Evolutionary conservation across 2,329 filamentous ascomycete genomes (phyloP).

Genomic region (Aspergillus piperis): DNA sequence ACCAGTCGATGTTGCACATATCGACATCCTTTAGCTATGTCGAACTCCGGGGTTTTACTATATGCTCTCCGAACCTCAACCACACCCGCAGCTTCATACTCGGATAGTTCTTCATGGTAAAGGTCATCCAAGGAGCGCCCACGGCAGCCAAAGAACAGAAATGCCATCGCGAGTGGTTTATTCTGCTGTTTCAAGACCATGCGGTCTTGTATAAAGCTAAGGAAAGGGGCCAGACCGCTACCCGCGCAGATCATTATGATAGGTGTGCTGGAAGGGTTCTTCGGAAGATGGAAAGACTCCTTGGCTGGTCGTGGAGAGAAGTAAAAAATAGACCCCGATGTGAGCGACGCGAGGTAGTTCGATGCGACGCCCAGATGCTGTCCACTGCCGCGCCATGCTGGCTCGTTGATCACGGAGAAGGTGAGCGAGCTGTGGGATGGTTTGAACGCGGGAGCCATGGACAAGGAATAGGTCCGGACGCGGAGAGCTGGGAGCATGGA

Average conservation of each 20-base stretch:
- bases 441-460: slow-evolving; percentile 67
- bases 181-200: slow-evolving; percentile 33
- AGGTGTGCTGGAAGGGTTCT: slow-evolving; percentile 30
- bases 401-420: slow-evolving; percentile 64
- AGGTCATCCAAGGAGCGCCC: slow-evolving; percentile 51
- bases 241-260: slow-evolving; percentile 44
- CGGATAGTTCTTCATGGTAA: not conserved
- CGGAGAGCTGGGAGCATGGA: slow-evolving; percentile 74
- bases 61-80: slow-evolving; percentile 59
- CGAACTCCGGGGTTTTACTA: slow-evolving; percentile 48
- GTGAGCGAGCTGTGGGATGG: slow-evolving; percentile 63
- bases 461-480: slow-evolving; percentile 75
- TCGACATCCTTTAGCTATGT: slow-evolving; percentile 50
- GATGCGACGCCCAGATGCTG: slow-evolving; percentile 62
- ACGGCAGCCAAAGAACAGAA: slow-evolving; percentile 44
- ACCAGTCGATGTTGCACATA: slow-evolving; percentile 54
- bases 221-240: slow-evolving; percentile 63
- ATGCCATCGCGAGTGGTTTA: slow-evolving; percentile 29
- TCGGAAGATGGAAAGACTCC: slow-evolving; percentile 37
- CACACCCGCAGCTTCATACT: not conserved
- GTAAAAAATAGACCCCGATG: slow-evolving; percentile 26
- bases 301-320: slow-evolving; percentile 32
- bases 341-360: slow-evolving; percentile 56
- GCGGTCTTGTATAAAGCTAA: slow-evolving; percentile 63
- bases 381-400: slow-evolving; percentile 49